Evolutionary conservation across 23 red algal species (phyloP).

Genomic region (Gracilariopsis chorda): DNA sequence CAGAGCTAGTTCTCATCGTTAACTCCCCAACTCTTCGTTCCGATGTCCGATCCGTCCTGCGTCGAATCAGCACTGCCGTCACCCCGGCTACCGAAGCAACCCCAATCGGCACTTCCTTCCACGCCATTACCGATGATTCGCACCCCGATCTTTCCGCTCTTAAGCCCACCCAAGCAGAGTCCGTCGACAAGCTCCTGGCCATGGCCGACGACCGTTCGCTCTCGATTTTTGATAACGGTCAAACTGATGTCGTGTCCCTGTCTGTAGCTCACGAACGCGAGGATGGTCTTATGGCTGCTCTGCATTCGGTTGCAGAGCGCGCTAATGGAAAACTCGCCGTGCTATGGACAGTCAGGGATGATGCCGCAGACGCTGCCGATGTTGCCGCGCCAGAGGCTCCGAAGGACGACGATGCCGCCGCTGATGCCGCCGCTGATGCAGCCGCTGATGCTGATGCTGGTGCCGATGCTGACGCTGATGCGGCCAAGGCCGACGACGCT

Average conservation of each 20-base stretch:
- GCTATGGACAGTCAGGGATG: background rate
- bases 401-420: background rate
- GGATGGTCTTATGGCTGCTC: background rate
- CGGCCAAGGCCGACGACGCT: background rate
- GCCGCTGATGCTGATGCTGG: background rate
- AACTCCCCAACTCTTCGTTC: background rate
- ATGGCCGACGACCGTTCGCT: background rate
- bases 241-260: background rate
- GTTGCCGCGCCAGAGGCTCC: background rate
- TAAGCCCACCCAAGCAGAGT: background rate
- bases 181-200: background rate
- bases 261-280: background rate
- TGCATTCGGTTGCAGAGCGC: background rate
- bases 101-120: background rate
- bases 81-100: background rate
- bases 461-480: conserved; percentile 11
- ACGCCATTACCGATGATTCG: background rate
- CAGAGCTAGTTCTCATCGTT: background rate
- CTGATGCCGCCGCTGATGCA: background rate
- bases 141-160: background rate
- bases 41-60: background rate
- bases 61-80: background rate
- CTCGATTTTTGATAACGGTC: background rate
- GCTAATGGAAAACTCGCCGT: background rate
- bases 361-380: background rate